phyloP scores from a whole-genome alignment of 805 yeast species.

The Candida khao-thaluensis region DNA sequence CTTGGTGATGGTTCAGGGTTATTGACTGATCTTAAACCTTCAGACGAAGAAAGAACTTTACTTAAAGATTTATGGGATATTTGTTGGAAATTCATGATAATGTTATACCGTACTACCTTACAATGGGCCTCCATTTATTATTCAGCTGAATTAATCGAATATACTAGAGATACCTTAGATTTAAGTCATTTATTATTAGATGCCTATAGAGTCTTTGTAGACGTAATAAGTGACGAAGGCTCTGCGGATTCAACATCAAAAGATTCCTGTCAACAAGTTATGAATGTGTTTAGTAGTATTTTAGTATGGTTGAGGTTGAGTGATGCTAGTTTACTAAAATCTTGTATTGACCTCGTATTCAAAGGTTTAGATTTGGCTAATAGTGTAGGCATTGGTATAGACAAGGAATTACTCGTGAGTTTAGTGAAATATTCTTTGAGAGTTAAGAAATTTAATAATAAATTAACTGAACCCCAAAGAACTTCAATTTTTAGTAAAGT shows the following conservation, averaged over 20 bases:
- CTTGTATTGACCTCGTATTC: slow-evolving; percentile 71
- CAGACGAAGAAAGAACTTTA: background rate
- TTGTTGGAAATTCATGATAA: slow-evolving; percentile 70
- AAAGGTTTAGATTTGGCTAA: slow-evolving; percentile 64
- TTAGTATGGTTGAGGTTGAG: slow-evolving; percentile 81
- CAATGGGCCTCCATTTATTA: slow-evolving; percentile 72
- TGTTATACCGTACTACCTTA: slow-evolving; percentile 65
- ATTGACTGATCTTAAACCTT: slow-evolving; percentile 48
- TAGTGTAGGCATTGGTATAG: slow-evolving; percentile 51
- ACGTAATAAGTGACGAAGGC: background rate
- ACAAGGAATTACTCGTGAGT: slow-evolving; percentile 50
- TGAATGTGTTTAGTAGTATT: slow-evolving; percentile 65
- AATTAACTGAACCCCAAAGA: slow-evolving; percentile 65
- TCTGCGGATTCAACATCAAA: background rate
- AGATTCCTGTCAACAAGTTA: slow-evolving; percentile 23
- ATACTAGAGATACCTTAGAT: slow-evolving; percentile 84
- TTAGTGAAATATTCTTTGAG: slow-evolving; percentile 65
- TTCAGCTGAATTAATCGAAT: slow-evolving; percentile 62
- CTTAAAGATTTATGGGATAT: slow-evolving; percentile 55
- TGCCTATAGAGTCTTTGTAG: slow-evolving; percentile 39
- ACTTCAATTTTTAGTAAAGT: slow-evolving; percentile 62
- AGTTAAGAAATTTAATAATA: slow-evolving; percentile 68
- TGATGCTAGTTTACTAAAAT: slow-evolving; percentile 67
- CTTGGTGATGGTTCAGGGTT: slow-evolving; percentile 54
- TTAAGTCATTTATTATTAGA: slow-evolving; percentile 67